Evolutionary conservation across 2,329 filamentous ascomycete genomes (phyloP), one percentile per base, ranked within the genome.

Genomic region (Calcarisporium arbuscula): DNA sequence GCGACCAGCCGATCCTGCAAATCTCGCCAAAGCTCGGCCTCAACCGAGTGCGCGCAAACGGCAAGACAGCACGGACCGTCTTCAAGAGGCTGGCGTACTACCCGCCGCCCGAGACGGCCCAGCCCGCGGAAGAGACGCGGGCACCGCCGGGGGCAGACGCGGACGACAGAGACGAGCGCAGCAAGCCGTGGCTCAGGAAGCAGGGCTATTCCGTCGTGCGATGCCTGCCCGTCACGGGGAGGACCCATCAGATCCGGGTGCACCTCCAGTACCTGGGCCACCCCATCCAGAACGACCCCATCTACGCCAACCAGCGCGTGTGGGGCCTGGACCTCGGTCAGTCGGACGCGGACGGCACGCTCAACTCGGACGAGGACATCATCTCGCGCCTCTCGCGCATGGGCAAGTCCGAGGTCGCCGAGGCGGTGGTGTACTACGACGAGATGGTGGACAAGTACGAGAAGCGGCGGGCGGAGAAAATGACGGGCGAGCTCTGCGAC

Each of bases 1-100:
- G 92, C 60, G 85, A 95, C 52, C 83, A 95, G 62, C 89, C 92
- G 8, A 90, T 98, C 39, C 73, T 98, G 42, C 80, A 86, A 49
- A 94, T 98, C 50, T 95, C 87, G 38, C 92, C 92, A 3, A 95
- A 96, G 57, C 74, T 98, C 18, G 92, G 92, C 2, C 67, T 98
- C 38, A 98, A 98, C 54, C 75, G 90, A 33, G 88, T 95, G n/a
- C 77, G 92, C 34, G 90, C 92, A 32, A 94, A 85, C 48, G 92
- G 92, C 6, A 96, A 95, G 57, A 72, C 81, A 21, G 89, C 92
- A 4, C 79, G 80, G 40, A 98, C 92, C 1, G 85, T 95, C 28
- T 98, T 98, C 65, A 86, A 87, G 51, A 75, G 86, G 34, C 60
- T 96, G 42, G 88, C 88, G n/a, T 96, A 95, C 61, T 95, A 95